These are phyloP conservation scores for Neurospora crassa DNA, from an alignment of 2,329 filamentous ascomycete genomes.

Conservation along the genomic window DNA sequence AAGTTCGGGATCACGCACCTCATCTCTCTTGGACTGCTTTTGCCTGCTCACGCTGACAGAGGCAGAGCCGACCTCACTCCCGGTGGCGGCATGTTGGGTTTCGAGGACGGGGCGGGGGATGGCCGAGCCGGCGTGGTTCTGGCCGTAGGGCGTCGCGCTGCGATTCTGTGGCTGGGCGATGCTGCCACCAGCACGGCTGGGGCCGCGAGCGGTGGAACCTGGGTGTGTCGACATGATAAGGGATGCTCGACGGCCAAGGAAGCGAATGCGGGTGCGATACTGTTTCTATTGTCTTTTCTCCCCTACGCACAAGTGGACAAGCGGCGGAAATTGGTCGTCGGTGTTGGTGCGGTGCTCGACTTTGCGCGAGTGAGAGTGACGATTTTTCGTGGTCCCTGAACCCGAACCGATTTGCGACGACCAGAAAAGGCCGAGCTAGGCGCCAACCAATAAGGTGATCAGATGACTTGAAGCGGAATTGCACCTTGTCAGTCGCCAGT, in stretches of 20 bases:
- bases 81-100: slow-evolving; percentile 31
- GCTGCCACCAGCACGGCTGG: slow-evolving; percentile 37
- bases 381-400: slow-evolving; percentile 1
- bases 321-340: background rate
- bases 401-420: background rate
- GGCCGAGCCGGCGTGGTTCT: slow-evolving; percentile 51
- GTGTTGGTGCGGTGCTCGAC: background rate
- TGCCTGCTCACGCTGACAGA: slow-evolving; percentile 87
- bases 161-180: slow-evolving; percentile 34
- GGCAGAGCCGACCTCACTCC: slow-evolving; percentile 51
- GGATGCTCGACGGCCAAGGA: background rate
- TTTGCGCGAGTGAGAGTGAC: background rate
- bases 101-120: slow-evolving; percentile 69
- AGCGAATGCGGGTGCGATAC: background rate
- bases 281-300: background rate
- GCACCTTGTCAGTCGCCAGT: background rate
- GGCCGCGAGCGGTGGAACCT: slow-evolving; percentile 58
- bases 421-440: background rate
- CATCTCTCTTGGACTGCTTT: slow-evolving; percentile 96
- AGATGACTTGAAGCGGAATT: background rate
- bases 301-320: background rate
- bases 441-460: background rate
- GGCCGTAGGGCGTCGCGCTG: slow-evolving; percentile 49
- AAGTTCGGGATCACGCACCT: slow-evolving; percentile 53
- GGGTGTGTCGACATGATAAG: slow-evolving; percentile 41